phyloP scores from a whole-genome alignment of 768 basidiomycete species.

The Cubamyces sp. region DNA sequence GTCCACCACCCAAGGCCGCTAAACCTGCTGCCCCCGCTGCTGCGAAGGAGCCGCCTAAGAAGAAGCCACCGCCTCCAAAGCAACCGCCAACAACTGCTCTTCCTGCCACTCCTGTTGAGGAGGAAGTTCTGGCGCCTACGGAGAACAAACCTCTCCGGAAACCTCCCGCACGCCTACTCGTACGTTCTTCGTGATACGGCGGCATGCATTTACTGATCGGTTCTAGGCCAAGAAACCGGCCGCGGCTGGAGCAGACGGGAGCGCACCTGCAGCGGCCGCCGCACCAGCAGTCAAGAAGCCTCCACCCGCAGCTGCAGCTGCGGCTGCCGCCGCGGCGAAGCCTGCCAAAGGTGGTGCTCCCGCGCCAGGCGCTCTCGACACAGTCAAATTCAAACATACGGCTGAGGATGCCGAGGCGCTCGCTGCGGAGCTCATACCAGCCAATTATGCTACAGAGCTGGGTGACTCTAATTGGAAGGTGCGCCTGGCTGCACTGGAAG shows the following conservation, averaged over 20 bases:
- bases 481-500: constrained; percentile 84
- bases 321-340: constrained; percentile 39
- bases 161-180: constrained; percentile 51
- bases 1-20: constrained; percentile 49
- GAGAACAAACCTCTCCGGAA: constrained; percentile 54
- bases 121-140: constrained; percentile 35
- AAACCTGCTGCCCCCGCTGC: constrained; percentile 30
- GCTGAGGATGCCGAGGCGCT: constrained; percentile 90
- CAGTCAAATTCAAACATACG: constrained; percentile 88
- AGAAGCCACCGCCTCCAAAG: constrained; percentile 38
- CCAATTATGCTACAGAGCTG: constrained; percentile 68
- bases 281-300: constrained; percentile 48
- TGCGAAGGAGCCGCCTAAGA: constrained; percentile 41
- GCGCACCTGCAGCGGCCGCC: constrained; percentile 26
- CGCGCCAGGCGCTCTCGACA: constrained; percentile 65
- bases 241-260: constrained; percentile 37
- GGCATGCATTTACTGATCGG: background rate
- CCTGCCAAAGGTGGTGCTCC: constrained; percentile 52
- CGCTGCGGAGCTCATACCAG: constrained; percentile 73
- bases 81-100: constrained; percentile 38
- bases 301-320: constrained; percentile 41
- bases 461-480: constrained; percentile 95
- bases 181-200: constrained; percentile 31
- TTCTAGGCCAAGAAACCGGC: constrained; percentile 55
- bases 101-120: constrained; percentile 37